These are phyloP conservation scores for Tausonia pullulans DNA, from an alignment of 1,284 basidiomycete genomes.

Conservation along the genomic window DNA sequence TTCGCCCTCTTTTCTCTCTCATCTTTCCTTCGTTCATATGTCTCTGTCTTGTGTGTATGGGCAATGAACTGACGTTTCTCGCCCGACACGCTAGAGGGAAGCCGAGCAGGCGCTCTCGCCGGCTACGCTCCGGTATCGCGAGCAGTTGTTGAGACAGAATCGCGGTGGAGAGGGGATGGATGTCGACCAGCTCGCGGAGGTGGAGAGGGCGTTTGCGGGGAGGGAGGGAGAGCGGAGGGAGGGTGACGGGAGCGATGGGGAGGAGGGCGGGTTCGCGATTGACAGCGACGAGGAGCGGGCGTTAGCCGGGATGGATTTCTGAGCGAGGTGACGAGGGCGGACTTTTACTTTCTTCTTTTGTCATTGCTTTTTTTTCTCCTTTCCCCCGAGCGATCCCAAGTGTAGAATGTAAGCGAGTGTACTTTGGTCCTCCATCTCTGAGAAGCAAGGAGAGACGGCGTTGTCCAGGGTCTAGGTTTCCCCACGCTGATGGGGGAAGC, in stretches of 20 bases:
- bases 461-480: no score
- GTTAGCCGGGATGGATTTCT: not conserved
- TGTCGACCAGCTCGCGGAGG: not conserved
- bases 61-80: not conserved
- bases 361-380: not conserved
- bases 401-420: no score
- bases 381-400: no score
- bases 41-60: not conserved
- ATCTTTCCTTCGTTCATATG: not conserved
- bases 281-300: not conserved
- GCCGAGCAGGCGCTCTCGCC: no score
- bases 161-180: not conserved
- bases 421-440: no score
- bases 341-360: not conserved
- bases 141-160: not conserved
- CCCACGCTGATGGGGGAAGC: no score
- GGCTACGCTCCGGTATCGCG: not conserved
- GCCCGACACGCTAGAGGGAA: not conserved
- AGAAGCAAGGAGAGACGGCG: no score
- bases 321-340: not conserved
- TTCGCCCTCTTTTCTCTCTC: not conserved
- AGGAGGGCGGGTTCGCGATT: not conserved
- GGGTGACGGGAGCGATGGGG: not conserved
- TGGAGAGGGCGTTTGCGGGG: not conserved
- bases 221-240: no score